Conservation (phyloP, 2,329 filamentous ascomycete species). For the Calonectria hawksworthii region DNA sequence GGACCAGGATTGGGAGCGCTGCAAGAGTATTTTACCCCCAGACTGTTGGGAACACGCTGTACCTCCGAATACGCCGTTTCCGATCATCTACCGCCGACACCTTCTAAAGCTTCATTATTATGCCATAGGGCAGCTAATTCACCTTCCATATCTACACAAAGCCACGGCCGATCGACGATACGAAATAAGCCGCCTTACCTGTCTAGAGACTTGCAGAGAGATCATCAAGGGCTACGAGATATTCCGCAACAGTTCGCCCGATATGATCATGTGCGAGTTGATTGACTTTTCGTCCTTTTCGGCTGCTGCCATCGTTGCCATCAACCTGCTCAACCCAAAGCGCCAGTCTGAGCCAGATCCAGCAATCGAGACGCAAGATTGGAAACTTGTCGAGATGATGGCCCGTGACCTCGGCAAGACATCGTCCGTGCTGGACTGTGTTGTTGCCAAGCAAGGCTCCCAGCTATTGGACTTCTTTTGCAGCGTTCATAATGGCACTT, state of each 20-base stretch:
- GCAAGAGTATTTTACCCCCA: not conserved
- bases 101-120: slow-evolving; percentile 56
- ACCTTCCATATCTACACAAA: slow-evolving; percentile 62
- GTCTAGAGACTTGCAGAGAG: slow-evolving; percentile 57
- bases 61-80: slow-evolving; percentile 9
- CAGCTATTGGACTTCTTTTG: slow-evolving; percentile 26
- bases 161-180: slow-evolving; percentile 52
- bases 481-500: slow-evolving; percentile 17
- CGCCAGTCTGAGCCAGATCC: slow-evolving; percentile 22
- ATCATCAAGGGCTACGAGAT: slow-evolving; percentile 53
- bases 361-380: slow-evolving; percentile 2
- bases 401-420: not conserved
- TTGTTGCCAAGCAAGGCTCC: slow-evolving; percentile 19
- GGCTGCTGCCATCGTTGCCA: slow-evolving; percentile 57
- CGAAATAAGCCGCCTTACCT: slow-evolving; percentile 53
- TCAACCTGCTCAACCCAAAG: slow-evolving; percentile 52
- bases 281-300: slow-evolving; percentile 64
- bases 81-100: slow-evolving; percentile 39
- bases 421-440: slow-evolving; percentile 1
- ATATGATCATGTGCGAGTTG: slow-evolving; percentile 53
- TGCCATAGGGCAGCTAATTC: slow-evolving; percentile 55
- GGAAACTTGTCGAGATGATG: slow-evolving; percentile 6
- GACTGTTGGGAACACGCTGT: not conserved
- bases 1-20: not conserved
- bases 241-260: slow-evolving; percentile 41